phyloP scores from a whole-genome alignment of 192 early-diverging fungal genomes.

The Phycomyces blakesleeanus region DNA sequence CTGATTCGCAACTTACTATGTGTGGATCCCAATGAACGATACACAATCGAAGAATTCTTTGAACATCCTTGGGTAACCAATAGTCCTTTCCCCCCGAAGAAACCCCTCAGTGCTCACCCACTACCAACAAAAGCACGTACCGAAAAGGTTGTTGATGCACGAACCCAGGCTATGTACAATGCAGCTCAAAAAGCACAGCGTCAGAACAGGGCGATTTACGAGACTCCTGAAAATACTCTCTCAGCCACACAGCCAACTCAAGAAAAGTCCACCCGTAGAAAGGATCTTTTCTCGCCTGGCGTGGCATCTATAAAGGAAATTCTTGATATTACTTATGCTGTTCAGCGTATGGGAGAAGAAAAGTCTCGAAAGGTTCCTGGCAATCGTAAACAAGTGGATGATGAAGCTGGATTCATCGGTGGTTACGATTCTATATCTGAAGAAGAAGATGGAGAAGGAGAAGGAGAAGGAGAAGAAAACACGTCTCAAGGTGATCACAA shows the following conservation, averaged over 20 bases:
- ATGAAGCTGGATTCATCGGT: slow-evolving; percentile 11
- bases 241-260: slow-evolving; percentile 5
- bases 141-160: neutral
- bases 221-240: neutral
- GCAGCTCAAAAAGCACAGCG: slow-evolving; percentile 13
- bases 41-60: slow-evolving; percentile 79
- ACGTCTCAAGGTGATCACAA: neutral
- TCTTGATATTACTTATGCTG: slow-evolving; percentile 72
- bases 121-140: neutral
- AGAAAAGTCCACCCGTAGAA: slow-evolving; percentile 40
- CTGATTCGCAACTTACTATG: slow-evolving; percentile 63
- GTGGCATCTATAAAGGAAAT: slow-evolving; percentile 62
- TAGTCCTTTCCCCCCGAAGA: neutral
- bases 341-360: slow-evolving; percentile 73
- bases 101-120: neutral
- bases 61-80: slow-evolving; percentile 69
- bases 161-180: slow-evolving; percentile 17
- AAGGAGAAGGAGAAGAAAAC: neutral
- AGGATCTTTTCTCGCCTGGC: slow-evolving; percentile 53
- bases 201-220: neutral
- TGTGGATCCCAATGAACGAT: slow-evolving; percentile 66
- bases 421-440: slow-evolving; percentile 6
- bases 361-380: slow-evolving; percentile 18
- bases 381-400: neutral
- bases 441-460: slow-evolving; percentile 21